A percentile compares a stretch with the other conserved stretches of the same genome.
Evolutionary conservation across 768 basidiomycete species (phyloP).

Genomic region (Podaxis sp.): DNA sequence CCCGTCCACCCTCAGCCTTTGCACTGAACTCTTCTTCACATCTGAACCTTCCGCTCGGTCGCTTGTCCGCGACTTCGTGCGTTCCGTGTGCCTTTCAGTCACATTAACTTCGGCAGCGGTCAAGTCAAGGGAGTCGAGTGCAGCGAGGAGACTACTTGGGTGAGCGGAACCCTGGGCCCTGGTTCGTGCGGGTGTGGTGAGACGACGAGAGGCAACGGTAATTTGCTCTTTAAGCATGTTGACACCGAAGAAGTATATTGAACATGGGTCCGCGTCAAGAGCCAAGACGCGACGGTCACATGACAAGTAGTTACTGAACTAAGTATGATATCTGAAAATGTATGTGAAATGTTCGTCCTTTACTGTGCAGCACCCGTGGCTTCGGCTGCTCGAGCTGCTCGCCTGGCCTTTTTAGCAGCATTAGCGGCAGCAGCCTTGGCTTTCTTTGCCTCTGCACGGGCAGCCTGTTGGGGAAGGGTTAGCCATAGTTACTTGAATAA

Average conservation of each 20-base stretch:
- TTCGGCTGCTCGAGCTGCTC: constrained; percentile 54
- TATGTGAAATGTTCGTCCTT: neutral
- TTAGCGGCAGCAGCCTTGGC: constrained; percentile 83
- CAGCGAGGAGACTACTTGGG: neutral
- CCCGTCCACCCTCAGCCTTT: neutral
- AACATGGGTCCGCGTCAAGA: too few relatives aligned
- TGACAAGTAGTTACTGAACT: neutral
- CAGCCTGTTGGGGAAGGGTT: constrained; percentile 33
- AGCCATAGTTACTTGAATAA: neutral
- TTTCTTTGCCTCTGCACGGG: constrained; percentile 79
- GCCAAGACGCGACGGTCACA: neutral
- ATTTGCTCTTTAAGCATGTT: neutral
- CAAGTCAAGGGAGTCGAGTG: neutral
- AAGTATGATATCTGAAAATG: too few relatives aligned
- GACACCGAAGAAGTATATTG: too few relatives aligned
- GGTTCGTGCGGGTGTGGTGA: neutral
- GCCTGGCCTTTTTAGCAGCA: constrained; percentile 87
- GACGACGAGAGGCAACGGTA: neutral
- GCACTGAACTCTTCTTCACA: neutral
- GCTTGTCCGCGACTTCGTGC: neutral
- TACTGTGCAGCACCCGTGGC: constrained; percentile 25
- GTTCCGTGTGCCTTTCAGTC: neutral
- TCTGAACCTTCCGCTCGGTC: neutral
- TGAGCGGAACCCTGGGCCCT: neutral
- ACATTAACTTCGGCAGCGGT: neutral